Evolutionary conservation across 352 stramenopile genomes (phyloP).

Genomic region (Globisporangium ultimum): DNA sequence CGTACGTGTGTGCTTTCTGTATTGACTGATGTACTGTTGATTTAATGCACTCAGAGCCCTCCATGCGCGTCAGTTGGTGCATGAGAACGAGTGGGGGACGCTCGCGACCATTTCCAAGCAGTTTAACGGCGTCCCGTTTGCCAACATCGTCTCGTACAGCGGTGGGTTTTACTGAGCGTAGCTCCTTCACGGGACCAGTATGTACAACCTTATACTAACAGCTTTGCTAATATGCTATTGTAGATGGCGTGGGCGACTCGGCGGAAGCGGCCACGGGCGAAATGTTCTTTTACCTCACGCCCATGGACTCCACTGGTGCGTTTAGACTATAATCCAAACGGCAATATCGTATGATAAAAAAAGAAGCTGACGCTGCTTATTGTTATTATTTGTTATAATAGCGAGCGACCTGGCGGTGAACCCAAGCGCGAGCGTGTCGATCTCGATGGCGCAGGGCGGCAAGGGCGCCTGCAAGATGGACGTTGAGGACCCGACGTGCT

Average conservation of each 20-base stretch:
- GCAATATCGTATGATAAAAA: background rate
- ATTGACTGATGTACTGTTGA: background rate
- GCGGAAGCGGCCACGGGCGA: constrained; percentile 51
- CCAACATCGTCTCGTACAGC: constrained; percentile 64
- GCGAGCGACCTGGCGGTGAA: constrained; percentile 49
- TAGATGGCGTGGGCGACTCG: constrained; percentile 55
- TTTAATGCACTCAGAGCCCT: no score
- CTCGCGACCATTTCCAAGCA: constrained; percentile 60
- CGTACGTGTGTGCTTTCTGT: background rate
- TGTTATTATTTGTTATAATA: constrained; percentile 5
- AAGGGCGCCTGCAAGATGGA: constrained; percentile 61
- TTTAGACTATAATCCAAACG: background rate
- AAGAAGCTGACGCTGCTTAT: background rate
- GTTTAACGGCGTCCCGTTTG: constrained; percentile 51
- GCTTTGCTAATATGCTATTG: background rate
- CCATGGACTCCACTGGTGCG: constrained; percentile 42
- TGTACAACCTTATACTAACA: background rate
- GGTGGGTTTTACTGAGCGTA: constrained; percentile 22
- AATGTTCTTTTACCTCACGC: constrained; percentile 72
- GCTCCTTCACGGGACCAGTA: background rate
- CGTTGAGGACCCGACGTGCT: constrained; percentile 69
- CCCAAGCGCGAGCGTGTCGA: constrained; percentile 48
- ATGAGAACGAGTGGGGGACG: constrained; percentile 61
- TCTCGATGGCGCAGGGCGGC: constrained; percentile 55
- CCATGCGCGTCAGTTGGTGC: constrained; percentile 60